These are phyloP conservation scores for Neurospora pannonica DNA, from an alignment of 495 filamentous ascomycete genomes.

Conservation along the genomic window DNA sequence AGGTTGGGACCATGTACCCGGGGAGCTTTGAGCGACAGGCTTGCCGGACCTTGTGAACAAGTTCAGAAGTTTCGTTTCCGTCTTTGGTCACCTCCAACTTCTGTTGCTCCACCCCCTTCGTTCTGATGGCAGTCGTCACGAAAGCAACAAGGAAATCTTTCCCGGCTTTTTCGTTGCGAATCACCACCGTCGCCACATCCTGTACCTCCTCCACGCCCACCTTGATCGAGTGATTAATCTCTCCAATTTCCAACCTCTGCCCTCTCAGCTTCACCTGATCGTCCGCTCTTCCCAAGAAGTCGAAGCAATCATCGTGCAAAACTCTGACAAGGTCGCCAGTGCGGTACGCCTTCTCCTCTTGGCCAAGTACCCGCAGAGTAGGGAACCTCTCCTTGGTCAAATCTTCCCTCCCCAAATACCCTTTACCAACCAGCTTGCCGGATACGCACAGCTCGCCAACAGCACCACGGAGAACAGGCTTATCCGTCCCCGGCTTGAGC, in stretches of 20 bases:
- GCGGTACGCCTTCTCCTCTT: constrained; percentile 50
- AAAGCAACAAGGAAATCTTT: constrained; percentile 66
- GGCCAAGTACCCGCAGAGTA: constrained; percentile 33
- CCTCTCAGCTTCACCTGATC: constrained; percentile 76
- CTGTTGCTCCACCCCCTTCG: not conserved
- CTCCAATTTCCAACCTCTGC: constrained; percentile 65
- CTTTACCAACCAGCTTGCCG: constrained; percentile 76
- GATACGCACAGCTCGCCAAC: constrained; percentile 83
- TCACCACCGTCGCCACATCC: constrained; percentile 57
- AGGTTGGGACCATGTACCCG: constrained; percentile 69
- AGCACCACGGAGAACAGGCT: constrained; percentile 63
- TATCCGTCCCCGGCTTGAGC: constrained; percentile 56
- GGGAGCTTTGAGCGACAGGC: constrained; percentile 54
- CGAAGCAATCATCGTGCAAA: constrained; percentile 58
- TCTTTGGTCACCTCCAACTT: constrained; percentile 21
- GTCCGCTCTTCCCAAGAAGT: constrained; percentile 67
- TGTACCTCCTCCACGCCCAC: constrained; percentile 31
- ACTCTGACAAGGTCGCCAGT: constrained; percentile 74
- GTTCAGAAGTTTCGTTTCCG: constrained; percentile 2
- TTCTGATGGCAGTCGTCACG: constrained; percentile 29
- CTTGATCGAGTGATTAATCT: constrained; percentile 62
- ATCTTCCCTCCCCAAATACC: constrained; percentile 71
- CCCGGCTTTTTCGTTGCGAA: constrained; percentile 45
- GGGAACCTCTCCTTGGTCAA: constrained; percentile 58
- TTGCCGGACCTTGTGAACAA: constrained; percentile 29